phyloP scores from a whole-genome alignment of 768 basidiomycete genomes.

The Leccinellum rugosiceps region DNA sequence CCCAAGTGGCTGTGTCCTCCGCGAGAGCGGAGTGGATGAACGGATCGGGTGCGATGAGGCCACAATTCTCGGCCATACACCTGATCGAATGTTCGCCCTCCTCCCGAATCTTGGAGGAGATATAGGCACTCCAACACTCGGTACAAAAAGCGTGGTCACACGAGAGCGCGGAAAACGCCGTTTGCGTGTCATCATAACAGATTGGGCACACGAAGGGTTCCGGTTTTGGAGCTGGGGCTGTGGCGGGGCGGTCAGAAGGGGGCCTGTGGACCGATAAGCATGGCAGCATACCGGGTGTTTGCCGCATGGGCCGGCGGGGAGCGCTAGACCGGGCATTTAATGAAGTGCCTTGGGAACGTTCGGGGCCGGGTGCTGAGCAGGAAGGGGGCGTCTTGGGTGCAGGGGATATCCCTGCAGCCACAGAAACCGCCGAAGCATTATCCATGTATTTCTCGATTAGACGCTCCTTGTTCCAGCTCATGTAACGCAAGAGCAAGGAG shows the following conservation, averaged over 20 bases:
- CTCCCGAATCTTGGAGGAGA: slow-evolving; percentile 75
- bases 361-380: slow-evolving; percentile 29
- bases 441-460: slow-evolving; percentile 98
- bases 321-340: slow-evolving; percentile 23
- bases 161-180: slow-evolving; percentile 65
- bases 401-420: slow-evolving; percentile 68
- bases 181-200: slow-evolving; percentile 81
- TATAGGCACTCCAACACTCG: slow-evolving; percentile 81
- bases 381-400: slow-evolving; percentile 21
- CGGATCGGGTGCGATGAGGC: slow-evolving; percentile 57
- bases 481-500: slow-evolving; percentile 73
- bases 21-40: slow-evolving; percentile 59
- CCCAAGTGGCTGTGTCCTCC: slow-evolving; percentile 51
- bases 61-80: slow-evolving; percentile 81
- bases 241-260: not conserved
- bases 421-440: slow-evolving; percentile 66
- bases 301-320: slow-evolving; percentile 30
- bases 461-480: slow-evolving; percentile 94
- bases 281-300: slow-evolving; percentile 21
- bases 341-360: slow-evolving; percentile 30
- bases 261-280: not conserved
- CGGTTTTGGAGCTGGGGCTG: slow-evolving; percentile 27
- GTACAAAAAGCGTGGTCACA: slow-evolving; percentile 87
- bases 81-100: slow-evolving; percentile 71
- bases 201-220: slow-evolving; percentile 85